Evolutionary conservation across 805 yeast genomes (phyloP), one percentile per base, ranked within the genome.

Genomic region (Candida hungchunana): DNA sequence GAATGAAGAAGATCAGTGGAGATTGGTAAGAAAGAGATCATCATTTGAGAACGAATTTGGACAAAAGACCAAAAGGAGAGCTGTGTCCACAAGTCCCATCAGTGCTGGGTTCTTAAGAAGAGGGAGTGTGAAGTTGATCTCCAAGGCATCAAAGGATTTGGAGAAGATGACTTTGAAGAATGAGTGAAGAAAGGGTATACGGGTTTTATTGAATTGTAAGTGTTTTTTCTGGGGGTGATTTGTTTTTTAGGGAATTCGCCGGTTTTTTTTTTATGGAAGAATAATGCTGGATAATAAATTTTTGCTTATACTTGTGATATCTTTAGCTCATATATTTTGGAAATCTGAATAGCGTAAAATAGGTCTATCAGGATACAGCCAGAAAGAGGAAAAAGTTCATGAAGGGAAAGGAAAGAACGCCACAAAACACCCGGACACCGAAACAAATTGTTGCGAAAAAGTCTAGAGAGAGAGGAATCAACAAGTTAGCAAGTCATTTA

Each of bases 81-180:
- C 56, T 8, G 58, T 55, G 0, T 51, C 58, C 5, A 44, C 51
- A 8, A 51, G 56, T 2, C 58, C 59, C 1, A 42, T 46, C 2
- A 43, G 50, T 12, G 18, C 53, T 1, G 43, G 46, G 0, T 29
- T 50, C 19, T 21, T 46, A 13, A 43, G 39, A 25, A 37, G 54
- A 34, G 47, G 48, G 2, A 47, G 42, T 28, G 18, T 44, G 11
- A 50, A 51, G 19, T 34, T 51, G 30, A 28, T 53, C 15, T 28
- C 51, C 1, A 53, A 43, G 16, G 36, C 56, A 5, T 51, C 56
- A 0, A 35, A 36, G 18, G 55, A 53, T n/a, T 34, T 53, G 35
- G 51, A 53, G 34, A 46, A 44, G 38, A 53, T 53, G 58, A 29
- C 44, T 6, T 29, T 51, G 19, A 29, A 36, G 37, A 40, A 34